Conservation (phyloP, 208 protist species). For the Crithidia mellificae region DNA sequence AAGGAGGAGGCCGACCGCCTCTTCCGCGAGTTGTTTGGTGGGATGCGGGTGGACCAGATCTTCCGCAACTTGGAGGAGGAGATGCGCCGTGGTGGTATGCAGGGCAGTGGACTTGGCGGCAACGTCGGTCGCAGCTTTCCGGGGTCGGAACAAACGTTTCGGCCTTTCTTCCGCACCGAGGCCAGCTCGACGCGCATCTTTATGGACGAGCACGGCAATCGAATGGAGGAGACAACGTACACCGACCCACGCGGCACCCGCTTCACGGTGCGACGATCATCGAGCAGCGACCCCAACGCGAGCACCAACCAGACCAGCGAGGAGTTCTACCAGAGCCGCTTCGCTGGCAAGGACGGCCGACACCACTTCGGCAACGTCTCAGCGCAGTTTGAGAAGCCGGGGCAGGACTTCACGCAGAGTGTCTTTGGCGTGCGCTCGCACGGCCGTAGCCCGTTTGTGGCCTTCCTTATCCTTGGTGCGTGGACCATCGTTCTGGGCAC, state of each 20-base stretch:
- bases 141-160: slow-evolving; percentile 46
- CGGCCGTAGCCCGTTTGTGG: slow-evolving; percentile 62
- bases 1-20: slow-evolving; percentile 86
- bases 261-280: slow-evolving; percentile 72
- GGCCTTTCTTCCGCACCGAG: slow-evolving; percentile 65
- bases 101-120: slow-evolving; percentile 30
- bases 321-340: slow-evolving; percentile 57
- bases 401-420: slow-evolving; percentile 66
- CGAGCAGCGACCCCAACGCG: slow-evolving; percentile 65
- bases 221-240: slow-evolving; percentile 83
- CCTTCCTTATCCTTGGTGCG: slow-evolving; percentile 63
- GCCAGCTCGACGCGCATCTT: slow-evolving; percentile 51
- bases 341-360: slow-evolving; percentile 47
- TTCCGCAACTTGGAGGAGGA: slow-evolving; percentile 83
- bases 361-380: slow-evolving; percentile 66
- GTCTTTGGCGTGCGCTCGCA: slow-evolving; percentile 76
- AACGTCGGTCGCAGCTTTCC: slow-evolving; percentile 50
- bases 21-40: slow-evolving; percentile 86
- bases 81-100: slow-evolving; percentile 50
- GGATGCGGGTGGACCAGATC: slow-evolving; percentile 86
- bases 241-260: slow-evolving; percentile 58
- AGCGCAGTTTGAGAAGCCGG: slow-evolving; percentile 39
- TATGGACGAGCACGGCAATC: slow-evolving; percentile 73
- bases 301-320: slow-evolving; percentile 68
- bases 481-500: slow-evolving; percentile 71